phyloP scores from a whole-genome alignment of 2,329 filamentous ascomycete genomes.

The Fusarium tjaetaba region DNA sequence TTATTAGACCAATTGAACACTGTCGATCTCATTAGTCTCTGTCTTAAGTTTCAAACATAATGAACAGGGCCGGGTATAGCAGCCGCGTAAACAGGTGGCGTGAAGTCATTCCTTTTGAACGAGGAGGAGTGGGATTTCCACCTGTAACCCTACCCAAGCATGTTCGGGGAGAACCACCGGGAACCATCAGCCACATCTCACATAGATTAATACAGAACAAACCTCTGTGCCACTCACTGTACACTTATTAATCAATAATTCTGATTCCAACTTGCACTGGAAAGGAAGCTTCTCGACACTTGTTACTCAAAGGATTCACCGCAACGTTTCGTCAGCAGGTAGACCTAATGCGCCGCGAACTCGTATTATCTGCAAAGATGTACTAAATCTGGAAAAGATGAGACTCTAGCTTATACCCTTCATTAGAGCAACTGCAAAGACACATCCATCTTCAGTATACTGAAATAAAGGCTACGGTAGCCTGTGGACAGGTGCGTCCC shows the following conservation, averaged over 20 bases:
- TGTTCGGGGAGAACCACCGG: not conserved
- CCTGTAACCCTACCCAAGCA: slow-evolving; percentile 18
- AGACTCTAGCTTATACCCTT: not conserved
- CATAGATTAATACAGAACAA: slow-evolving; percentile 22
- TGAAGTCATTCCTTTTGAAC: slow-evolving; percentile 11
- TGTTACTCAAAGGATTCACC: slow-evolving; percentile 20
- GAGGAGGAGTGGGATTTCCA: slow-evolving; percentile 17
- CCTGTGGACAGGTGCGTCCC: not conserved
- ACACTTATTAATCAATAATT: not conserved
- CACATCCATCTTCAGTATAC: not conserved
- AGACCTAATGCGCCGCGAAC: slow-evolving; percentile 1
- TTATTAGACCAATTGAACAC: slow-evolving; percentile 9
- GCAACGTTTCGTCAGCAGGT: slow-evolving; percentile 13
- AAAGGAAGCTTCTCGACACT: not conserved
- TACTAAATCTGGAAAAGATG: not conserved
- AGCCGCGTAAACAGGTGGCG: slow-evolving; percentile 23
- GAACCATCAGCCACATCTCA: slow-evolving; percentile 25
- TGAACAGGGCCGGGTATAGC: slow-evolving; percentile 19
- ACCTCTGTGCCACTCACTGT: not conserved
- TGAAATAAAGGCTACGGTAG: not conserved
- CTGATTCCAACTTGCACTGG: not conserved
- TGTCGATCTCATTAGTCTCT: slow-evolving; percentile 9
- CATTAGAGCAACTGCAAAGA: not conserved
- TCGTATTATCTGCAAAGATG: not conserved
- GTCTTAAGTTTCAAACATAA: slow-evolving; percentile 24